These are phyloP conservation scores for Colletotrichum sp. DNA, from an alignment of 2,329 filamentous ascomycete species.

Conservation along the genomic window DNA sequence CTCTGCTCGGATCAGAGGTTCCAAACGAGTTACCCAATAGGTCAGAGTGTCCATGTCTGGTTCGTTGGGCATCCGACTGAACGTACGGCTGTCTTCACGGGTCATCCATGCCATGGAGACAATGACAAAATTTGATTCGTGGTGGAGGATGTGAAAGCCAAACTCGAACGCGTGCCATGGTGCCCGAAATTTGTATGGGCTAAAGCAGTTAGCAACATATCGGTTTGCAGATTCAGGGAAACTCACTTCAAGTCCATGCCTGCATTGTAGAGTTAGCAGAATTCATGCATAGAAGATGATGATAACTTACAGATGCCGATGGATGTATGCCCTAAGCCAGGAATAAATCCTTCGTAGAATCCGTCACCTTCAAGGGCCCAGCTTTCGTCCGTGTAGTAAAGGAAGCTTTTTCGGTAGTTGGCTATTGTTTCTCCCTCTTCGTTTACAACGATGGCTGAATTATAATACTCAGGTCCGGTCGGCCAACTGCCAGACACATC, in stretches of 20 bases:
- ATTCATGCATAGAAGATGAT: too few relatives aligned
- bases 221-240: too few relatives aligned
- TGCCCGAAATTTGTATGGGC: slow-evolving; percentile 37
- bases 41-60: slow-evolving; percentile 76
- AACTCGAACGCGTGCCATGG: slow-evolving; percentile 47
- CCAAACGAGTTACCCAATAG: slow-evolving; percentile 77
- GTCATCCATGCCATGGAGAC: slow-evolving; percentile 83
- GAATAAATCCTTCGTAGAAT: slow-evolving; percentile 47
- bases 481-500: slow-evolving; percentile 58
- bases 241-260: slow-evolving; percentile 60
- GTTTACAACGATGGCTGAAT: slow-evolving; percentile 59
- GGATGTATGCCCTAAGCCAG: slow-evolving; percentile 48
- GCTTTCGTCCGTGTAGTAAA: slow-evolving; percentile 63
- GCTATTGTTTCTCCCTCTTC: slow-evolving; percentile 63
- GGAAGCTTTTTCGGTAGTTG: slow-evolving; percentile 64
- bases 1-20: slow-evolving; percentile 64
- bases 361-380: slow-evolving; percentile 61
- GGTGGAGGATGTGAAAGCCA: slow-evolving; percentile 61
- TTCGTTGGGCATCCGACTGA: slow-evolving; percentile 53
- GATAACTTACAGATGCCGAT: slow-evolving; percentile 55
- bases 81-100: slow-evolving; percentile 50
- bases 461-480: slow-evolving; percentile 58
- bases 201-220: too few relatives aligned
- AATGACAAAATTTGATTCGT: slow-evolving; percentile 66
- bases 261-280: background rate